Conservation (phyloP, 2,329 filamentous ascomycete genomes). For the Elsinoe australis region DNA sequence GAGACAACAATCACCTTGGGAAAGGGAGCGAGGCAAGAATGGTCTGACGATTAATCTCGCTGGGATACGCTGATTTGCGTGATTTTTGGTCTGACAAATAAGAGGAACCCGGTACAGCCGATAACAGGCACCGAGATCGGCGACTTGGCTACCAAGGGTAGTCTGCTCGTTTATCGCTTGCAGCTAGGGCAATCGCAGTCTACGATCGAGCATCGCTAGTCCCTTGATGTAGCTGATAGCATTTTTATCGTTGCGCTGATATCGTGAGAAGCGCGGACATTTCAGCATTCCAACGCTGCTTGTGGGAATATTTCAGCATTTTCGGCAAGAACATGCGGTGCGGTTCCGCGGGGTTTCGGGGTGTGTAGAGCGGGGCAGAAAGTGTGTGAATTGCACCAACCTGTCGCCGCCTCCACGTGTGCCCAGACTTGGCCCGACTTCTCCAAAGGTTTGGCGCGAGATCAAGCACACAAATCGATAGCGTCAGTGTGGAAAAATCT, state of each 20-base stretch:
- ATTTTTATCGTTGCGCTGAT: not conserved
- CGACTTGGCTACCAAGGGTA: constrained; percentile 7
- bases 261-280: not conserved
- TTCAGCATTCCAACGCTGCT: too few species aligned
- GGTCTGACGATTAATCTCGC: not conserved
- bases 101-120: constrained; percentile 6
- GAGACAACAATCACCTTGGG: too few species aligned
- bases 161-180: not conserved
- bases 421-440: not conserved
- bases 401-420: constrained; percentile 3
- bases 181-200: constrained; percentile 5
- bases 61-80: constrained; percentile 1
- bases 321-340: constrained; percentile 2
- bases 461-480: constrained; percentile 12
- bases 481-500: constrained; percentile 15
- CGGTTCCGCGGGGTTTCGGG: not conserved
- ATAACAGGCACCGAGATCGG: constrained; percentile 8
- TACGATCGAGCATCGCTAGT: constrained; percentile 5
- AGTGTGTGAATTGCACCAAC: constrained; percentile 1
- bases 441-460: not conserved
- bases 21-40: not conserved
- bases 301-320: too few species aligned
- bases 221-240: not conserved
- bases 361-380: constrained; percentile 8
- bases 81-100: constrained; percentile 16